phyloP scores from a whole-genome alignment of 768 basidiomycete genomes.

The Aureoboletus auriporus region DNA sequence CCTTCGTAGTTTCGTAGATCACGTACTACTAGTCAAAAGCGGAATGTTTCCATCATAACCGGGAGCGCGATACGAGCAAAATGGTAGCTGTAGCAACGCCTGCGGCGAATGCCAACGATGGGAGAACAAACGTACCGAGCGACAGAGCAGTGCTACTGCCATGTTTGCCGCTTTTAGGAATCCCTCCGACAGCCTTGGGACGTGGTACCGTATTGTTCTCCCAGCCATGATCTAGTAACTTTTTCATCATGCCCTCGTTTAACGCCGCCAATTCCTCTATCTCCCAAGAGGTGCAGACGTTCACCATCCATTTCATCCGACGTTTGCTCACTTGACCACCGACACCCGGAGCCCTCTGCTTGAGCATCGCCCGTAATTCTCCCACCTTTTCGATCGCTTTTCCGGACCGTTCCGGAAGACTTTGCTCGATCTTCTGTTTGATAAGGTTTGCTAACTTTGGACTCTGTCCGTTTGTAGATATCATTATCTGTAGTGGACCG shows the following conservation, averaged over 20 bases:
- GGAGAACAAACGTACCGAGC: slow-evolving; percentile 22
- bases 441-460: slow-evolving; percentile 89
- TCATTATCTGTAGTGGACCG: slow-evolving; percentile 92
- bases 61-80: slow-evolving; percentile 29
- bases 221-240: slow-evolving; percentile 83
- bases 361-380: slow-evolving; percentile 62
- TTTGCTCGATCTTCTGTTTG: slow-evolving; percentile 58
- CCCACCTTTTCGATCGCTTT: slow-evolving; percentile 81
- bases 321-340: slow-evolving; percentile 72
- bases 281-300: slow-evolving; percentile 80
- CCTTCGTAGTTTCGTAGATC: neutral
- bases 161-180: slow-evolving; percentile 9
- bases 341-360: slow-evolving; percentile 77
- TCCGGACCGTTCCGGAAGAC: slow-evolving; percentile 70
- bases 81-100: slow-evolving; percentile 38
- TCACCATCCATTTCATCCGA: slow-evolving; percentile 92
- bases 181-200: slow-evolving; percentile 39
- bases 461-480: slow-evolving; percentile 91
- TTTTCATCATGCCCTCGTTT: slow-evolving; percentile 60
- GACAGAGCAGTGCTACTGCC: slow-evolving; percentile 1
- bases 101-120: slow-evolving; percentile 37
- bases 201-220: slow-evolving; percentile 53
- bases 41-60: slow-evolving; percentile 15
- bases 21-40: slow-evolving; percentile 9
- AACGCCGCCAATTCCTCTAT: slow-evolving; percentile 75